Conservation (phyloP, 345 rosid species). For the Orychophragmus violaceus region DNA sequence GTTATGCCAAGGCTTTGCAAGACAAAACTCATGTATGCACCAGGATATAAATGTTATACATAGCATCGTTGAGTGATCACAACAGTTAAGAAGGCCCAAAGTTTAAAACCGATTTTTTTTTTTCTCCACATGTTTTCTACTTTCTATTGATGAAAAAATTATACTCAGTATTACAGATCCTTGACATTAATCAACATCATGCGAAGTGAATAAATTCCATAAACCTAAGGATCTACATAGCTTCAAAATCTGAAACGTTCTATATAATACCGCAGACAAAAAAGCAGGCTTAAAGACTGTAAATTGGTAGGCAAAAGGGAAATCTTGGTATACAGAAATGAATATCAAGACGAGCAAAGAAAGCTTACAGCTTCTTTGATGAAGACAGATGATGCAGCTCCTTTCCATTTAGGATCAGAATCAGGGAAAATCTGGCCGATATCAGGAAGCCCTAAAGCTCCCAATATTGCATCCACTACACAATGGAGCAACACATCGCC, state of each 20-base stretch:
- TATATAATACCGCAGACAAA: neutral
- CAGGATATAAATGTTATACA: neutral
- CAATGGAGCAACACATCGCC: constrained; percentile 98
- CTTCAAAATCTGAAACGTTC: neutral
- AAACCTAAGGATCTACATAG: neutral
- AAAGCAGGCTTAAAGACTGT: neutral
- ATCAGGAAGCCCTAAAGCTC: constrained; percentile 95
- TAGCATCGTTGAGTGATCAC: neutral
- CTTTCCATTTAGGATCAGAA: constrained; percentile 94
- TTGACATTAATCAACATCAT: neutral
- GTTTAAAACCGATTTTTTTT: neutral
- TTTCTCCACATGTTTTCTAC: neutral
- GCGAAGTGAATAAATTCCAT: neutral
- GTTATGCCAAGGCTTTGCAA: neutral
- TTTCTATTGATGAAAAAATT: neutral
- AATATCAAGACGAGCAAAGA: neutral
- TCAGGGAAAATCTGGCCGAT: constrained; percentile 98
- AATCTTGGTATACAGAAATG: neutral
- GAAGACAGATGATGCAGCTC: constrained; percentile 86
- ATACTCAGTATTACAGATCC: neutral
- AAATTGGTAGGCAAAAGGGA: neutral
- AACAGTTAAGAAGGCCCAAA: neutral
- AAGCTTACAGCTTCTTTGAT: constrained; percentile 90
- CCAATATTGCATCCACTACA: constrained; percentile 95
- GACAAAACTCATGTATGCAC: neutral